Evolutionary conservation across 83 land plant species (phyloP).

Genomic region (Larix sibirica): DNA sequence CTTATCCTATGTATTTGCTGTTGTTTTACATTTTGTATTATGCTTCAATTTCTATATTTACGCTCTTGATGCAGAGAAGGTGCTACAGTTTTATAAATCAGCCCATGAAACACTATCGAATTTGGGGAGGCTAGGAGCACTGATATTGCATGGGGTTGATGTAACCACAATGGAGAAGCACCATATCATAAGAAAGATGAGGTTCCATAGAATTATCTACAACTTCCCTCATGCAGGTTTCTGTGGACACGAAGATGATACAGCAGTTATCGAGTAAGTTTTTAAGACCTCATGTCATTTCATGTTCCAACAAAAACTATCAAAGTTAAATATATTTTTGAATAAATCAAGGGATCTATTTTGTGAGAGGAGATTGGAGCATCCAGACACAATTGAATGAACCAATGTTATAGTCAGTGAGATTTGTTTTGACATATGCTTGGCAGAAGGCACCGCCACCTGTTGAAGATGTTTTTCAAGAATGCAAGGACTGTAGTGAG

Average conservation of each 20-base stretch:
- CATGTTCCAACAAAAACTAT: background rate
- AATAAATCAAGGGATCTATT: background rate
- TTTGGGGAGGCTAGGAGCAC: slow-evolving; percentile 18
- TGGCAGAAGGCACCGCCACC: slow-evolving; percentile 17
- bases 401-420: background rate
- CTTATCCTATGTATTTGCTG: background rate
- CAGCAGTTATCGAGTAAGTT: slow-evolving; percentile 8
- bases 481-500: slow-evolving; percentile 27
- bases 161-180: background rate
- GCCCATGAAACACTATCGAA: background rate
- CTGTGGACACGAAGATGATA: background rate
- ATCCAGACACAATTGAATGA: background rate
- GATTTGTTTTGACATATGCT: background rate
- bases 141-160: slow-evolving; percentile 27
- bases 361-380: background rate
- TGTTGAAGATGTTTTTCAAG: slow-evolving; percentile 20
- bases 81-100: slow-evolving; percentile 2
- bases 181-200: background rate
- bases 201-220: slow-evolving; percentile 30
- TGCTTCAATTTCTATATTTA: background rate
- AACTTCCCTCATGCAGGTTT: slow-evolving; percentile 46
- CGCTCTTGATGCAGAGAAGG: background rate
- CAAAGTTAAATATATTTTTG: background rate
- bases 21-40: background rate
- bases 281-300: background rate